Evolutionary conservation across 192 early-diverging fungal genomes (phyloP).

Genomic region (Entrophospora sp.): DNA sequence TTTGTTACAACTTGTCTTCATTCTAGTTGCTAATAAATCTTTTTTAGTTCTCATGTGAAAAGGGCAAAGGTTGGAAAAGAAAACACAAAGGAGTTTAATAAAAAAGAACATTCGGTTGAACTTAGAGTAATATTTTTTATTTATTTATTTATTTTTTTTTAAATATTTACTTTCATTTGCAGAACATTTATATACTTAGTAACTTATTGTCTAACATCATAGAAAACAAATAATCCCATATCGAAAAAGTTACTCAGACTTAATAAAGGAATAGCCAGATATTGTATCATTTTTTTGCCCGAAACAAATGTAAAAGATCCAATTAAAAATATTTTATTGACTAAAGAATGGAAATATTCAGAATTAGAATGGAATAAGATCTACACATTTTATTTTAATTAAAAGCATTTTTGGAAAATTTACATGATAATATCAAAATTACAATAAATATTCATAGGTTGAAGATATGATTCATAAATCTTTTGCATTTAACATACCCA

Average conservation of each 20-base stretch:
- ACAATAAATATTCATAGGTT: slow-evolving; percentile 3
- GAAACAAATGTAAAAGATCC: slow-evolving; percentile 1
- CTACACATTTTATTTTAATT: neutral
- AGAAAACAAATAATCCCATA: neutral
- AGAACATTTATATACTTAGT: neutral
- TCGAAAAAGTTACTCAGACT: neutral
- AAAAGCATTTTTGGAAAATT: neutral
- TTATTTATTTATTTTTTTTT: too few relatives aligned
- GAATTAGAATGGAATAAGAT: neutral
- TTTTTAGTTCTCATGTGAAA: too few relatives aligned
- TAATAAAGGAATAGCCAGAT: slow-evolving; percentile 4
- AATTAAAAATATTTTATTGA: neutral
- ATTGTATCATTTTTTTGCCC: slow-evolving; percentile 15
- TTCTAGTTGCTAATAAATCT: too few relatives aligned
- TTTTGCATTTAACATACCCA: neutral
- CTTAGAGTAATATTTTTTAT: too few relatives aligned
- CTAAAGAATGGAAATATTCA: neutral
- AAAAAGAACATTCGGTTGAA: too few relatives aligned
- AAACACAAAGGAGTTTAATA: too few relatives aligned
- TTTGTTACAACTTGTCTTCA: too few relatives aligned
- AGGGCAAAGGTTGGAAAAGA: too few relatives aligned
- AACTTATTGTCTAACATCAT: slow-evolving; percentile 1
- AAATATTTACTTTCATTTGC: too few relatives aligned
- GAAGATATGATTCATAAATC: neutral
- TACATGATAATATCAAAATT: neutral